Conservation (phyloP, 2,329 filamentous ascomycete species). For the Penicillium sp. region DNA sequence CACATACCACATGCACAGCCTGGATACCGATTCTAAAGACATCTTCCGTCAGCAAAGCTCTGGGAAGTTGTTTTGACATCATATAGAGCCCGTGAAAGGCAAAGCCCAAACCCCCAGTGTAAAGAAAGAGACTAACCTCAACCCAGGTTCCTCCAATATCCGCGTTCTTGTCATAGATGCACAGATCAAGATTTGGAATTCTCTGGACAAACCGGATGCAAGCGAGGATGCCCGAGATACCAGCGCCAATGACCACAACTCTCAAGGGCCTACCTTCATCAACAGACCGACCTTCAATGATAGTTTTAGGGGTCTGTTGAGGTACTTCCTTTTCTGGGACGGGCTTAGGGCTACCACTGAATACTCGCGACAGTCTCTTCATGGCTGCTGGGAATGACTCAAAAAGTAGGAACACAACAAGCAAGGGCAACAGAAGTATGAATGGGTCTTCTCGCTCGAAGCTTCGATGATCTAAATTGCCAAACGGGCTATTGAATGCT, state of each 20-base stretch:
- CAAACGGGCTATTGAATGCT: not conserved
- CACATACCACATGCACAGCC: constrained; percentile 44
- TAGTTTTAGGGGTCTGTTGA: not conserved
- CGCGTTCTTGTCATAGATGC: constrained; percentile 44
- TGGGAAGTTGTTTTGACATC: not conserved
- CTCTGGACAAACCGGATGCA: constrained; percentile 47
- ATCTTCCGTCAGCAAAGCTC: not conserved
- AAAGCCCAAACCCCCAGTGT: not conserved
- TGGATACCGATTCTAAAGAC: constrained; percentile 41
- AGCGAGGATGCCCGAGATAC: constrained; percentile 48
- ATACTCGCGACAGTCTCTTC: constrained; percentile 19
- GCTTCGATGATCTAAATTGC: not conserved
- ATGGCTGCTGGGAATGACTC: not conserved
- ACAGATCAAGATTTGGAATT: constrained; percentile 45
- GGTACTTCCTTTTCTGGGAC: not conserved
- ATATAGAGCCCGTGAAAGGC: not conserved
- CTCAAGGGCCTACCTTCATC: constrained; percentile 42
- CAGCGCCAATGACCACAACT: constrained; percentile 48
- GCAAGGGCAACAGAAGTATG: not conserved
- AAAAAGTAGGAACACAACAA: not conserved
- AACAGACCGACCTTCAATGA: constrained; percentile 41
- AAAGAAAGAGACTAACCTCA: constrained; percentile 23
- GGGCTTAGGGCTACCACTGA: constrained; percentile 11
- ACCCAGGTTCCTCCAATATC: constrained; percentile 45
- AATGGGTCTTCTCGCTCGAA: not conserved